phyloP scores from a whole-genome alignment of 805 yeast species.

The Debaryomyces tyrocola region DNA sequence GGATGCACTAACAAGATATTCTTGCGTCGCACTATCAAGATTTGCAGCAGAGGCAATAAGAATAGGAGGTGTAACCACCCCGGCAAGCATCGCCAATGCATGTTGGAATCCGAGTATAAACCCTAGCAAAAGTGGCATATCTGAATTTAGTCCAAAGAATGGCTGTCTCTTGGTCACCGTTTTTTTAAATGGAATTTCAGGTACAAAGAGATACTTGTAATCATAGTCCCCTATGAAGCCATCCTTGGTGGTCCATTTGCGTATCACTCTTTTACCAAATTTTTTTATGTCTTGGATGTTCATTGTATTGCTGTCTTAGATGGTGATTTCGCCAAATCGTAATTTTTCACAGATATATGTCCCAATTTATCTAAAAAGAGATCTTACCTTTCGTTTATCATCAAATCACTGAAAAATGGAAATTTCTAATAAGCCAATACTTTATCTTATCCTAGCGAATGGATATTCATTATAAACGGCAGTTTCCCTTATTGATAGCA shows the following conservation, averaged over 20 bases:
- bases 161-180: slow-evolving; percentile 59
- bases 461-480: too few species aligned
- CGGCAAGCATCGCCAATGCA: slow-evolving; percentile 87
- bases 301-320: slow-evolving; percentile 1
- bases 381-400: too few species aligned
- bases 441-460: too few species aligned
- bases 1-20: slow-evolving; percentile 39
- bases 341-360: too few species aligned
- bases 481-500: too few species aligned
- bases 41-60: slow-evolving; percentile 66
- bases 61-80: slow-evolving; percentile 82
- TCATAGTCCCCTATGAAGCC: slow-evolving; percentile 89
- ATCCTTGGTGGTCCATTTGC: slow-evolving; percentile 67
- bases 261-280: slow-evolving; percentile 20
- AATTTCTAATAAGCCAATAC: too few species aligned
- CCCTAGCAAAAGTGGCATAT: slow-evolving; percentile 80
- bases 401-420: too few species aligned
- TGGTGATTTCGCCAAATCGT: too few species aligned
- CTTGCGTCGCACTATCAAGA: slow-evolving; percentile 41
- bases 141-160: slow-evolving; percentile 77
- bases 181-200: slow-evolving; percentile 67
- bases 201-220: slow-evolving; percentile 76
- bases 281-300: slow-evolving; percentile 10
- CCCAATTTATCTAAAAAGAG: too few species aligned
- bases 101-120: slow-evolving; percentile 83